Evolutionary conservation across 2,329 filamentous ascomycete genomes (phyloP).

Genomic region (Pestalotiopsis sp.): DNA sequence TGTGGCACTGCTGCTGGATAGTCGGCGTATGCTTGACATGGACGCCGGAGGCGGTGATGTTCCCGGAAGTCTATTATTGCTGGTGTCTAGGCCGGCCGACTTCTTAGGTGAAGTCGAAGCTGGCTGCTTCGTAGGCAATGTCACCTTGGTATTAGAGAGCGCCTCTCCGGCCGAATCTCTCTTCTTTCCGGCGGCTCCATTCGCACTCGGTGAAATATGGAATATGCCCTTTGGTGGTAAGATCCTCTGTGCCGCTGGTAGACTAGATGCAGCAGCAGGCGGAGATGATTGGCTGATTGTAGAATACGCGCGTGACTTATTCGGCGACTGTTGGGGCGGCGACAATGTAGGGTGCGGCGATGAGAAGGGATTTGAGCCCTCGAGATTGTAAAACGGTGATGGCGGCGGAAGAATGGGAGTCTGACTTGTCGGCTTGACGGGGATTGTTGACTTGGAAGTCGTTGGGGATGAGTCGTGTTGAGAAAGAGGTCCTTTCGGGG

Average conservation of each 20-base stretch:
- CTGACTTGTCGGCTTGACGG: constrained; percentile 30
- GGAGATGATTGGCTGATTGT: constrained; percentile 36
- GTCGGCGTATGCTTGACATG: constrained; percentile 23
- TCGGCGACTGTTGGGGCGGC: constrained; percentile 43
- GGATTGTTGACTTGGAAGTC: constrained; percentile 25
- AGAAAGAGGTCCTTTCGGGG: constrained; percentile 21
- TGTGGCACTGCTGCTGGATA: constrained; percentile 23
- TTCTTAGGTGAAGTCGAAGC: constrained; percentile 31
- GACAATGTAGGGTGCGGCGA: constrained; percentile 44
- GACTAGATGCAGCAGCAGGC: constrained; percentile 20
- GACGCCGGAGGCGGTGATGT: constrained; percentile 29
- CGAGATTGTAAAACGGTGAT: constrained; percentile 32
- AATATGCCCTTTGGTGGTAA: constrained; percentile 35
- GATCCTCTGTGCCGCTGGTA: constrained; percentile 22
- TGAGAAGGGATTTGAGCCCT: constrained; percentile 43
- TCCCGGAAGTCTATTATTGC: constrained; percentile 23
- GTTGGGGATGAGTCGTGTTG: constrained; percentile 20
- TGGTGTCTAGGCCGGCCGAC: constrained; percentile 26
- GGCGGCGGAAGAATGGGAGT: constrained; percentile 26
- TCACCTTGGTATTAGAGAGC: constrained; percentile 24
- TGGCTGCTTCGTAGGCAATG: constrained; percentile 23
- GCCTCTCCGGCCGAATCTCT: constrained; percentile 21
- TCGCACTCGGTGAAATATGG: constrained; percentile 29
- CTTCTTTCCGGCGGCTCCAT: constrained; percentile 19
- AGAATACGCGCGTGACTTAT: constrained; percentile 42